Conservation (phyloP, 345 rosid species). For the Anacardium occidentale region DNA sequence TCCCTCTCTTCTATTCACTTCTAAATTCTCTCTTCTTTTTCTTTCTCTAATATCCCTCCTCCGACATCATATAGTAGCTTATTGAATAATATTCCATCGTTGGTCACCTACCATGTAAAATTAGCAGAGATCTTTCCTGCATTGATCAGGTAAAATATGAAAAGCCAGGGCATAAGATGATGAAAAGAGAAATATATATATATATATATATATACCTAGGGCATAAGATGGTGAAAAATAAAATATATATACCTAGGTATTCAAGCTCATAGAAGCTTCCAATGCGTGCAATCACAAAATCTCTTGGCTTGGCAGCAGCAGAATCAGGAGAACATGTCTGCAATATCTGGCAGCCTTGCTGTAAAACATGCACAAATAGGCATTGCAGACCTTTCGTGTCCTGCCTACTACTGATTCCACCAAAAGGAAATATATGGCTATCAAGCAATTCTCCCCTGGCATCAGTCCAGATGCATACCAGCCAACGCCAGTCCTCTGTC, state of each 20-base stretch:
- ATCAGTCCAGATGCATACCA: conserved; percentile 99
- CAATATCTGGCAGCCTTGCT: conserved; percentile 97
- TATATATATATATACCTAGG: too few relatives aligned
- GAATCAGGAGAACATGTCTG: conserved; percentile 84
- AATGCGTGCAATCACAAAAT: conserved; percentile 83
- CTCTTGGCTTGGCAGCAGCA: conserved; percentile 80
- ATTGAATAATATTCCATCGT: background rate
- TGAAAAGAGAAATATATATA: conserved; percentile 4
- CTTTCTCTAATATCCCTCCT: too few relatives aligned
- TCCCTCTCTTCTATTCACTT: too few relatives aligned
- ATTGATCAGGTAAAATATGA: background rate
- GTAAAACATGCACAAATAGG: conserved; percentile 93
- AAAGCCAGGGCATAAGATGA: conserved; percentile 1
- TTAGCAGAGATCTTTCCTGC: background rate
- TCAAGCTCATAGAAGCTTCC: conserved; percentile 97
- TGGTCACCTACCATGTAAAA: background rate
- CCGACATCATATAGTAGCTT: background rate
- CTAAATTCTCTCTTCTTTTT: too few relatives aligned
- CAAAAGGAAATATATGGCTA: conserved; percentile 94
- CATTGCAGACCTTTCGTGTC: conserved; percentile 98
- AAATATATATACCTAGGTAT: conserved; percentile 61
- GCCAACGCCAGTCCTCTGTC: conserved; percentile 99
- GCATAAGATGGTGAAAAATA: background rate
- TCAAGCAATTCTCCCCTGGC: conserved; percentile 97
- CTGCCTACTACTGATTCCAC: conserved; percentile 98